Evolutionary conservation across 2,329 filamentous ascomycete species (phyloP).

Genomic region (Bipolaris sorokiniana): DNA sequence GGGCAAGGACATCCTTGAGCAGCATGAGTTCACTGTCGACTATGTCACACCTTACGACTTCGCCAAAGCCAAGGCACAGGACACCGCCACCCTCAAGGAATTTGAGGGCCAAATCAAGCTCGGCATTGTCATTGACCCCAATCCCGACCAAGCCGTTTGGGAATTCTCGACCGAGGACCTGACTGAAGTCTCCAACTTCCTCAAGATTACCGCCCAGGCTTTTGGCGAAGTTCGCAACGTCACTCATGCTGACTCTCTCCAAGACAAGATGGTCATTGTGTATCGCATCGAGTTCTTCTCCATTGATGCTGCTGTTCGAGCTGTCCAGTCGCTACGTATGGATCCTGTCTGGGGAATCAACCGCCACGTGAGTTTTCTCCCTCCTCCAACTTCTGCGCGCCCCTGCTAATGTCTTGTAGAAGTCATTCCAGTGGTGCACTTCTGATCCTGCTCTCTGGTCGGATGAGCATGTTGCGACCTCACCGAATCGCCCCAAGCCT

Average conservation of each 20-base stretch:
- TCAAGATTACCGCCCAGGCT: constrained; percentile 20
- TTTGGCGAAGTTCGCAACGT: constrained; percentile 30
- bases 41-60: constrained; percentile 35
- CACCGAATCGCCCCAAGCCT: constrained; percentile 29
- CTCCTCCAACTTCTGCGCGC: background rate
- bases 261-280: constrained; percentile 22
- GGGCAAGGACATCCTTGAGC: constrained; percentile 31
- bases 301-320: constrained; percentile 36
- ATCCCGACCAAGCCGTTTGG: constrained; percentile 17
- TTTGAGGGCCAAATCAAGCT: constrained; percentile 45
- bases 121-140: constrained; percentile 23
- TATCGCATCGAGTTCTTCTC: constrained; percentile 45
- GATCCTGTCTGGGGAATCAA: constrained; percentile 21
- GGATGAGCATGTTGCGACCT: constrained; percentile 26
- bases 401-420: constrained; percentile 29
- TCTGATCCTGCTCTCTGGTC: constrained; percentile 24
- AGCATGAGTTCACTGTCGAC: constrained; percentile 27
- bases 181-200: constrained; percentile 15
- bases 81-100: constrained; percentile 30
- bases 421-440: constrained; percentile 30
- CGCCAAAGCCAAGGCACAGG: constrained; percentile 33
- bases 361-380: constrained; percentile 21
- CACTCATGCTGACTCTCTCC: constrained; percentile 27
- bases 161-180: constrained; percentile 27
- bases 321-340: constrained; percentile 24